A percentile compares a stretch with the other conserved stretches of the same genome.
Evolutionary conservation across 352 stramenopile species (phyloP).

Genomic region (Phytophthora sp.): DNA sequence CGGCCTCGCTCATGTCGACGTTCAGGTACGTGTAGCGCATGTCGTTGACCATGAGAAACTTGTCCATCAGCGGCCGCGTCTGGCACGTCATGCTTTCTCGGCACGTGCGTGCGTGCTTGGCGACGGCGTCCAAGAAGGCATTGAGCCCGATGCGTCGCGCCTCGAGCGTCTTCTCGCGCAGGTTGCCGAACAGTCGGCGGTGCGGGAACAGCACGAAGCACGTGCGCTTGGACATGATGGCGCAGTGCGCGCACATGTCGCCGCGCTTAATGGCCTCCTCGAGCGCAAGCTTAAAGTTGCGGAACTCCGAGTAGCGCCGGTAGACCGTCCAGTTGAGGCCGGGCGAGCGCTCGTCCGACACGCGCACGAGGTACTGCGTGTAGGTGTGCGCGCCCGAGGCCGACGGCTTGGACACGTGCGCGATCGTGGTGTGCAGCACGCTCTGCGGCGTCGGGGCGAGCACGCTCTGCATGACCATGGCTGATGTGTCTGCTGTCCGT

Average conservation of each 20-base stretch:
- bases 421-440: slow-evolving; percentile 82
- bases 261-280: slow-evolving; percentile 64
- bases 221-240: slow-evolving; percentile 81
- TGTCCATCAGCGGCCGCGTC: slow-evolving; percentile 80
- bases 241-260: slow-evolving; percentile 80
- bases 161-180: slow-evolving; percentile 77
- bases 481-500: neutral
- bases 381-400: slow-evolving; percentile 62
- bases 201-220: slow-evolving; percentile 85
- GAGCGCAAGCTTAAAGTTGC: slow-evolving; percentile 67
- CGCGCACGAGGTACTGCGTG: slow-evolving; percentile 86
- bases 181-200: slow-evolving; percentile 76
- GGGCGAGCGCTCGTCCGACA: slow-evolving; percentile 78
- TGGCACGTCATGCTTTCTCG: slow-evolving; percentile 71
- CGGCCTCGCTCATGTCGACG: slow-evolving; percentile 77
- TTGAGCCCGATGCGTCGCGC: slow-evolving; percentile 76
- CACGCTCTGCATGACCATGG: slow-evolving; percentile 46
- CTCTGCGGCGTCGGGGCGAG: slow-evolving; percentile 32
- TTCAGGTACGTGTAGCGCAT: slow-evolving; percentile 91
- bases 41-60: slow-evolving; percentile 90
- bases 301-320: slow-evolving; percentile 87
- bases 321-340: slow-evolving; percentile 85
- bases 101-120: slow-evolving; percentile 80
- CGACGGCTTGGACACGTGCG: slow-evolving; percentile 75
- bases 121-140: slow-evolving; percentile 76